Conservation (phyloP, 202 grass and related monocot genomes). For the Brachypodium distachyon region DNA sequence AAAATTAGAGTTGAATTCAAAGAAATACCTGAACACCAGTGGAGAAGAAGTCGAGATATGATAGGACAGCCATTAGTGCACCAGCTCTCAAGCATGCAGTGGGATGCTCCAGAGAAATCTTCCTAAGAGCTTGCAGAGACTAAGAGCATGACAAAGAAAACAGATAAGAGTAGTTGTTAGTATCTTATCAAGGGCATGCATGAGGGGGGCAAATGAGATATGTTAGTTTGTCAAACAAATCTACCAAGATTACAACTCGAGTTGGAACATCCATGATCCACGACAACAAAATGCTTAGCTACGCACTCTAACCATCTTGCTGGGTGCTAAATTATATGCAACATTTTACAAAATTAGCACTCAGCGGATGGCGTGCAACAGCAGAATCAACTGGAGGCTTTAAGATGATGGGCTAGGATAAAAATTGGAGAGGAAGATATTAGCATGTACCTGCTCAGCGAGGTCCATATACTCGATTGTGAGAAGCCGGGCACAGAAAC, state of each 20-base stretch:
- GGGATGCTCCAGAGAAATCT: conserved; percentile 55
- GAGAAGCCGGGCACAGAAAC: conserved; percentile 54
- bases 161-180: neutral
- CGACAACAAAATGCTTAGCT: neutral
- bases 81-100: conserved; percentile 40
- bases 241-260: neutral
- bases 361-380: neutral
- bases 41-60: conserved; percentile 52
- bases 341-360: neutral
- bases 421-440: neutral
- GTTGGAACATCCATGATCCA: neutral
- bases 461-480: conserved; percentile 74
- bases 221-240: neutral
- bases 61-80: conserved; percentile 47
- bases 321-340: neutral
- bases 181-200: neutral
- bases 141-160: neutral
- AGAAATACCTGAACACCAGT: conserved; percentile 39
- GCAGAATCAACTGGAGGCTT: neutral
- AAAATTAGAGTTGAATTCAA: neutral
- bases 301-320: neutral
- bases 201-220: neutral
- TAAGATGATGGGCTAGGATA: neutral
- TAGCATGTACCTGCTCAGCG: conserved; percentile 44
- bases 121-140: conserved; percentile 70